These are phyloP conservation scores for Botrytis tulipae DNA, from an alignment of 2,329 filamentous ascomycete genomes.

Conservation along the genomic window DNA sequence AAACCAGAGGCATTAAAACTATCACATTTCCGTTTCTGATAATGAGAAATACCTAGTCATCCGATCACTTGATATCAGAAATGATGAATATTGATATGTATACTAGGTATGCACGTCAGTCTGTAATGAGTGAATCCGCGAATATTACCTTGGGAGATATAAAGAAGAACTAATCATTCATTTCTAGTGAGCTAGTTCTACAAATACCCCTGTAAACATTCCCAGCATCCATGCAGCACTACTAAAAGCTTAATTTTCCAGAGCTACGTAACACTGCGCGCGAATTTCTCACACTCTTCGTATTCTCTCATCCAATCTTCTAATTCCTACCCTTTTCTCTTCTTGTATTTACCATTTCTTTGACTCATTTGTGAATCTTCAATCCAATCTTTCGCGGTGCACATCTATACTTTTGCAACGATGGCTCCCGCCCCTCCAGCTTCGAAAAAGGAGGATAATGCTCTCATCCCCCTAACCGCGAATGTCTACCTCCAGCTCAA, in stretches of 20 bases:
- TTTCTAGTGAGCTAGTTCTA: neutral
- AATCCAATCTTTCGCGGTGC: neutral
- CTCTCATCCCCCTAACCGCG: conserved; percentile 4
- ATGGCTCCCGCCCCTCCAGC: conserved; percentile 2
- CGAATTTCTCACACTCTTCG: neutral
- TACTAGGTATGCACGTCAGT: neutral
- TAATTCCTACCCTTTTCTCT: neutral
- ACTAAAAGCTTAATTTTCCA: conserved; percentile 2
- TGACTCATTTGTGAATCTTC: neutral
- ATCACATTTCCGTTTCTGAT: neutral
- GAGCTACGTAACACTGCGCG: conserved; percentile 5
- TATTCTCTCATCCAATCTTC: neutral
- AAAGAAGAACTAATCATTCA: neutral
- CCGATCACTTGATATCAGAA: neutral
- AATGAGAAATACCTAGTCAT: neutral
- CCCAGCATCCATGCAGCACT: neutral
- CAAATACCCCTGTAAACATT: neutral
- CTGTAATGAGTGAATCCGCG: neutral
- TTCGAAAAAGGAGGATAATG: neutral
- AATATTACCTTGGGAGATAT: neutral
- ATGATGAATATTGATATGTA: neutral
- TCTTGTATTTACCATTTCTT: neutral
- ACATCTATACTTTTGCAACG: neutral
- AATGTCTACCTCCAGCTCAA: conserved; percentile 28
- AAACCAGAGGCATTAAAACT: neutral